Conservation (phyloP, 2,329 filamentous ascomycete species). For the Tothia fuscella region DNA sequence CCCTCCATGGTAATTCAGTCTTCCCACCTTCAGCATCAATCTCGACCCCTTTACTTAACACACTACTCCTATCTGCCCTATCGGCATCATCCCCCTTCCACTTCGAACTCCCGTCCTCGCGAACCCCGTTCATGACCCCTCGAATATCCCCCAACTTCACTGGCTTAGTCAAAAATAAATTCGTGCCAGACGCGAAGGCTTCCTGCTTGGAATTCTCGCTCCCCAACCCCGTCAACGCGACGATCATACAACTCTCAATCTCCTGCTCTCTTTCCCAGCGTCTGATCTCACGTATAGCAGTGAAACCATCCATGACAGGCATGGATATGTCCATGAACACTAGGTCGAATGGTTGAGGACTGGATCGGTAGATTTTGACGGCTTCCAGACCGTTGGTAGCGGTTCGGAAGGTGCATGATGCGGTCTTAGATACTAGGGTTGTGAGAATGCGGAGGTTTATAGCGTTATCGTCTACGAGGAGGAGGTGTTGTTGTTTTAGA, state of each 20-base stretch:
- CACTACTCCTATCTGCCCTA: too few species aligned
- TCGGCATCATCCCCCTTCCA: too few species aligned
- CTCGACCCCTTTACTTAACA: too few species aligned
- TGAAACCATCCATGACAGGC: conserved; percentile 42
- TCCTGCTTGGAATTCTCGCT: conserved; percentile 18
- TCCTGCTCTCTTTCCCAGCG: conserved; percentile 33
- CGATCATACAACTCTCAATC: conserved; percentile 11
- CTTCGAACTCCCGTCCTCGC: too few species aligned
- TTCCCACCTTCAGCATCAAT: too few species aligned
- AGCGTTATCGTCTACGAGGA: conserved; percentile 29
- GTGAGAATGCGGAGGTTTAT: conserved; percentile 27
- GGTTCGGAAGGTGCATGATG: conserved; percentile 19
- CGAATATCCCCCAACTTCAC: conserved; percentile 20
- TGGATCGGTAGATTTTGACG: conserved; percentile 19
- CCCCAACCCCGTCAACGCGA: conserved; percentile 22
- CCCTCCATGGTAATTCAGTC: too few species aligned
- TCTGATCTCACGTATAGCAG: conserved; percentile 38
- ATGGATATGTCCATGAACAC: conserved; percentile 42
- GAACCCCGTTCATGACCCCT: too few species aligned
- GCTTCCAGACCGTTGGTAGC: conserved; percentile 27
- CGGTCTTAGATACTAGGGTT: conserved; percentile 24
- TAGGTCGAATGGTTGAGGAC: conserved; percentile 4
- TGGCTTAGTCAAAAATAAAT: conserved; percentile 24
- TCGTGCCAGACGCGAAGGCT: conserved; percentile 20
- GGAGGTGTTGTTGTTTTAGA: conserved; percentile 15